These are phyloP conservation scores for Paecilomyces formosus DNA, from an alignment of 2,329 filamentous ascomycete genomes.

Conservation along the genomic window DNA sequence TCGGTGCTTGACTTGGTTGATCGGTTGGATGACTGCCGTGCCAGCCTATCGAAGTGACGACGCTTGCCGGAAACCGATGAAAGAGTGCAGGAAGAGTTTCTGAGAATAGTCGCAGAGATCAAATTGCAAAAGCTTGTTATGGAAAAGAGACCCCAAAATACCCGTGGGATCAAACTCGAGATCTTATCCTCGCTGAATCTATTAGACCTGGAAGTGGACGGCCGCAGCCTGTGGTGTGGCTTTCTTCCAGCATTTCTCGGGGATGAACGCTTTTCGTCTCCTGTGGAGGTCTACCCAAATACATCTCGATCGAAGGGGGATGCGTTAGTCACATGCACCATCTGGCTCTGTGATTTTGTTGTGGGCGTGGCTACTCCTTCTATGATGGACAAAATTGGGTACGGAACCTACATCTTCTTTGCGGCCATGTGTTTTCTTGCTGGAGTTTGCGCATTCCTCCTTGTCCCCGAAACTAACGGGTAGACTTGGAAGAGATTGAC, in stretches of 20 bases:
- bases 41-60: conserved; percentile 30
- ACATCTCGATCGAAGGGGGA: not conserved
- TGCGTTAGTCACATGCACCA: not conserved
- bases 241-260: not conserved
- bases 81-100: conserved; percentile 25
- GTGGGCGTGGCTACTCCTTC: not conserved
- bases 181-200: not conserved
- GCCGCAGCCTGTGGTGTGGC: not conserved
- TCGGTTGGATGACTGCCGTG: conserved; percentile 32
- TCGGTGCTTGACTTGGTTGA: conserved; percentile 33
- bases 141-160: not conserved
- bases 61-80: conserved; percentile 36
- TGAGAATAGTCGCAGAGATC: conserved; percentile 28
- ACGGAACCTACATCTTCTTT: not conserved
- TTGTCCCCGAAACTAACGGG: not conserved
- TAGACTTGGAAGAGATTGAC: not conserved
- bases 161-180: not conserved
- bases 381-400: not conserved
- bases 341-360: not conserved
- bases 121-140: conserved; percentile 1
- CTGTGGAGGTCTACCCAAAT: not conserved
- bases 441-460: not conserved
- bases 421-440: not conserved
- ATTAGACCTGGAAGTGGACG: not conserved
- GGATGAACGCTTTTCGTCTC: not conserved